These are phyloP conservation scores for Lagenidium giganteum DNA, from an alignment of 352 stramenopile genomes.

Conservation along the genomic window DNA sequence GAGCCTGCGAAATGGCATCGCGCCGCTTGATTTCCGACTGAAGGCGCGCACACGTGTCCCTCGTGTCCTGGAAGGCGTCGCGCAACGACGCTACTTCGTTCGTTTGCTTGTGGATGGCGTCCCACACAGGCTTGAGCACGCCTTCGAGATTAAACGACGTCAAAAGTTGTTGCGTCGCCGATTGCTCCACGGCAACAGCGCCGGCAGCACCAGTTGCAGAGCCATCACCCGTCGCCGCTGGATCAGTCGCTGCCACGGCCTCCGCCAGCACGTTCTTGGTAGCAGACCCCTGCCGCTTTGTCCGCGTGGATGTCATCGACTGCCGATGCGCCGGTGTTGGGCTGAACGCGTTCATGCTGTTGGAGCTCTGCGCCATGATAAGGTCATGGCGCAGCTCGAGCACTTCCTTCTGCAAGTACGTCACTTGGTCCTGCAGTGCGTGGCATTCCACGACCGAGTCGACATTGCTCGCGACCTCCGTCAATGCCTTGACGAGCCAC, in stretches of 20 bases:
- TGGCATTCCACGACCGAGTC: conserved; percentile 81
- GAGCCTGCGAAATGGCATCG: conserved; percentile 67
- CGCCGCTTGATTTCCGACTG: conserved; percentile 81
- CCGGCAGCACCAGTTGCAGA: too few species aligned
- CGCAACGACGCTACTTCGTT: conserved; percentile 63
- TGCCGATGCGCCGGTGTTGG: conserved; percentile 51
- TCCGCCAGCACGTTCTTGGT: conserved; percentile 15
- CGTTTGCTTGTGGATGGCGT: conserved; percentile 73
- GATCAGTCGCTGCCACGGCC: conserved; percentile 16
- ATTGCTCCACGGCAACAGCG: too few species aligned
- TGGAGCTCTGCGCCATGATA: conserved; percentile 51
- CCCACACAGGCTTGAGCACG: conserved; percentile 65
- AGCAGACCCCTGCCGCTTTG: too few species aligned
- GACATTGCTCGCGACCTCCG: conserved; percentile 76
- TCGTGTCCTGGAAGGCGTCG: conserved; percentile 62
- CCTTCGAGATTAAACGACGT: conserved; percentile 16
- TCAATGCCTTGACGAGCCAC: conserved; percentile 69
- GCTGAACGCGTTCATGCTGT: conserved; percentile 22
- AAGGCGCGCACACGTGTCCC: conserved; percentile 60
- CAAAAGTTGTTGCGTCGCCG: too few species aligned
- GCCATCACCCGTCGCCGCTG: too few species aligned
- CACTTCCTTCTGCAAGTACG: conserved; percentile 72
- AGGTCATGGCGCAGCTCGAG: conserved; percentile 75
- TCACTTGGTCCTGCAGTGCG: conserved; percentile 63
- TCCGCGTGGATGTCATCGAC: too few species aligned